Percentiles rank a stretch among this genome's conserved stretches.
These are phyloP conservation scores for Trichosporon coremiiforme DNA, from an alignment of 1,284 basidiomycete species.

Conservation along the genomic window DNA sequence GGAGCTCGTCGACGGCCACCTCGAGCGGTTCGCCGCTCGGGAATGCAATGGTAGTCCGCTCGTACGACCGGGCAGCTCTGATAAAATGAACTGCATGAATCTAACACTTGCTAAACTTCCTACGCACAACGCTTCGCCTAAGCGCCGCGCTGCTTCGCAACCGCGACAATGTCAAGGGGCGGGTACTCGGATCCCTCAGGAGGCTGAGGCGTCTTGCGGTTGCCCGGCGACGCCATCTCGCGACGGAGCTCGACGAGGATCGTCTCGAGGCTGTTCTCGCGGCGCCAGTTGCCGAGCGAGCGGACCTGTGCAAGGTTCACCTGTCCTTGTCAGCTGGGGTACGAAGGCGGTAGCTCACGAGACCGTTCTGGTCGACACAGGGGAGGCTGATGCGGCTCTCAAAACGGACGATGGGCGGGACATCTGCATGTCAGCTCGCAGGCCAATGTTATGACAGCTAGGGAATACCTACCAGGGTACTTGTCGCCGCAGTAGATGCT, in stretches of 20 bases:
- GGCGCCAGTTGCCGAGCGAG: conserved; percentile 72
- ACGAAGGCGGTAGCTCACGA: conserved; percentile 45
- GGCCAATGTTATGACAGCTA: too few relatives aligned
- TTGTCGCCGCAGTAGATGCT: conserved; percentile 80
- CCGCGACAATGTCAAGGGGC: conserved; percentile 46
- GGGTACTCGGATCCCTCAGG: conserved; percentile 71
- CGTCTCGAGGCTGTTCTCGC: conserved; percentile 77
- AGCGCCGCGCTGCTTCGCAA: conserved; percentile 47
- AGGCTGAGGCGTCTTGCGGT: conserved; percentile 93
- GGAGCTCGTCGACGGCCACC: not conserved
- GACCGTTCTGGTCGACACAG: conserved; percentile 78
- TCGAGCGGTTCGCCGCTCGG: not conserved
- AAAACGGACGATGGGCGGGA: conserved; percentile 63
- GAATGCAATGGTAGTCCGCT: not conserved
- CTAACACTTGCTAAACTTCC: conserved; percentile 16
- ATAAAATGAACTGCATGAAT: conserved; percentile 16
- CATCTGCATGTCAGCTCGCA: conserved; percentile 37
- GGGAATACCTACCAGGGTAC: conserved; percentile 73
- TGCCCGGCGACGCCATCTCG: conserved; percentile 89
- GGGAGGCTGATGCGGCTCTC: conserved; percentile 92
- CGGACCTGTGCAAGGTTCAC: conserved; percentile 72
- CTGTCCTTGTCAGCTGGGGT: conserved; percentile 38
- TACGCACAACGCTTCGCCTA: conserved; percentile 13
- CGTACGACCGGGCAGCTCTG: not conserved
- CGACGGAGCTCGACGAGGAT: conserved; percentile 88